phyloP scores from a whole-genome alignment of 2,329 filamentous ascomycete genomes.

The Diplodia sapinea region DNA sequence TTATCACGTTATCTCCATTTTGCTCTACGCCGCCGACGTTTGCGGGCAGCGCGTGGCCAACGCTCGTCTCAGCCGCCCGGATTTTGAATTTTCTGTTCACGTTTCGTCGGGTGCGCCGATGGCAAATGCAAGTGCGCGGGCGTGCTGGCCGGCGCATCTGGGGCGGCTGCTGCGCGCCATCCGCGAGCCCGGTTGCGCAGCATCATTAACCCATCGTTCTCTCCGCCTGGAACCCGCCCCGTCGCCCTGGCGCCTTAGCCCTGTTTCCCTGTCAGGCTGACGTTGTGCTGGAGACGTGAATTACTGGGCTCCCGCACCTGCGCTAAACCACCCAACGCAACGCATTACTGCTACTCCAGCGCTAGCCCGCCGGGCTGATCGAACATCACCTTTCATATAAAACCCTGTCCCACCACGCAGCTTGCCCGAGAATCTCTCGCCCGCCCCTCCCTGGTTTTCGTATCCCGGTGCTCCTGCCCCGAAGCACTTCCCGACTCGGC shows the following conservation, averaged over 20 bases:
- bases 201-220: conserved; percentile 21
- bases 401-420: conserved; percentile 3
- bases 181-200: conserved; percentile 12
- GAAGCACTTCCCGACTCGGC: background rate
- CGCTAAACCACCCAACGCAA: conserved; percentile 23
- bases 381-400: conserved; percentile 14
- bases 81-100: conserved; percentile 4
- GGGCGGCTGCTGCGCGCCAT: background rate
- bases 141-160: background rate
- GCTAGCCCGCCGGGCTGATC: conserved; percentile 19
- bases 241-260: conserved; percentile 14
- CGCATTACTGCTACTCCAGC: conserved; percentile 8
- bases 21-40: conserved; percentile 15
- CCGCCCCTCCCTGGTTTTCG: background rate
- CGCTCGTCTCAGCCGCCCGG: background rate
- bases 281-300: background rate
- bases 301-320: background rate
- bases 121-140: background rate
- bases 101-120: conserved; percentile 17
- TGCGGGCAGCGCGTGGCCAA: conserved; percentile 20
- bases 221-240: conserved; percentile 3
- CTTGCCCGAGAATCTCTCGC: background rate
- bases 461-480: background rate
- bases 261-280: conserved; percentile 17
- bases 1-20: conserved; percentile 25